Base-by-base conservation (phyloP, 2,329 filamentous ascomycete species). In the Ophiostoma sp. region DNA sequence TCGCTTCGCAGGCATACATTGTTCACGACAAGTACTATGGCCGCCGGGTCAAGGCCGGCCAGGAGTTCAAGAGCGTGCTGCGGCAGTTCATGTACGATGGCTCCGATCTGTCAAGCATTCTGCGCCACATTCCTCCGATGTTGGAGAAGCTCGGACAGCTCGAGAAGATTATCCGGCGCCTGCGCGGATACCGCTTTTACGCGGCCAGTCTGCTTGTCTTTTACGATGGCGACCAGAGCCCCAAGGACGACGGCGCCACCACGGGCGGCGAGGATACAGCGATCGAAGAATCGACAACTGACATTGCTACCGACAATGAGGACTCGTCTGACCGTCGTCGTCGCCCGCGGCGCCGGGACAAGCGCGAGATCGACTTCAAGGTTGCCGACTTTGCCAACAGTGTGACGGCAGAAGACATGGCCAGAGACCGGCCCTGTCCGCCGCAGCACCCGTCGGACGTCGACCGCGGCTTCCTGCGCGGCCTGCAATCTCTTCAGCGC, bases 1-100 rank as follows among this genome's bases (percentile, higher is more conserved):
- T 88, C 36, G 88, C 88, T 72, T 89, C 87, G 47, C 87, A 96
- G 75, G 88, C 86, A 64, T 97, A 97, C 75, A 83, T 93, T n/a
- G 99, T 98, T 76, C 91, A 96, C 76, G 95, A 99, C 83, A 99
- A 99, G 78, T 99, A 99, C 78, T 97, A 92, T 76, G 95, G 95
- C 1, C 89, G 95, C 67, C 87, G 92, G 73, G 81, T 99, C 45
- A 93, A 93, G 77, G 92, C 90, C 2, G 95, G 95, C 2, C 83
- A 85, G 3, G 92, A 98, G 75, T 98, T 99, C 74, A 91, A 96
- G 75, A 87, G 90, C 69, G 93, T 93, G 0, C 82, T 99, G 5
- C 94, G 89, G 66, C 87, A 91, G 41, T 99, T 98, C 76, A 85
- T 99, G 70, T 97, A 93, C 77, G 92, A 98, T 73, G 95, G 94